Conservation (phyloP, 1,284 basidiomycete species). For the Trichosporon sp. region DNA sequence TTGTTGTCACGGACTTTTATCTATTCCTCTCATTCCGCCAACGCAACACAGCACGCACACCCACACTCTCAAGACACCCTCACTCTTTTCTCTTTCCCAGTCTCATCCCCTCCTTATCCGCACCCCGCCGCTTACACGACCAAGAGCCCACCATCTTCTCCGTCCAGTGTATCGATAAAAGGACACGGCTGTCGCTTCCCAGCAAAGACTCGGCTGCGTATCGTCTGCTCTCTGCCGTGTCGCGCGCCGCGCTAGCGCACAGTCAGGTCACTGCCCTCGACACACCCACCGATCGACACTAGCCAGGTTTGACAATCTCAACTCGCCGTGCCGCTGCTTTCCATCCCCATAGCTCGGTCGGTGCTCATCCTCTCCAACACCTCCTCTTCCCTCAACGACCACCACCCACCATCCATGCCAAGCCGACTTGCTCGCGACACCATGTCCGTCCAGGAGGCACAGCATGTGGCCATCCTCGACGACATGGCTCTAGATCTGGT, state of each 20-base stretch:
- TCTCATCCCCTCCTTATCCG: not conserved
- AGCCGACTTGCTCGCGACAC: not conserved
- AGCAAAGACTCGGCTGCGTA: not conserved
- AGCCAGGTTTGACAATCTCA: not conserved
- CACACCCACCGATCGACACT: not conserved
- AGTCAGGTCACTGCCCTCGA: not conserved
- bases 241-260: not conserved
- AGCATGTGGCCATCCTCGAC: conserved; percentile 5
- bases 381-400: not conserved
- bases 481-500: conserved; percentile 7
- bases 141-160: not conserved
- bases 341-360: not conserved
- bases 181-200: not conserved
- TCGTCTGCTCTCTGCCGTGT: not conserved
- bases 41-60: no score
- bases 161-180: not conserved
- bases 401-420: not conserved
- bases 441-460: conserved; percentile 4
- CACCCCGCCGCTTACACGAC: not conserved
- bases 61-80: no score
- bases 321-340: not conserved
- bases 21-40: not conserved
- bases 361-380: not conserved
- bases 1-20: not conserved
- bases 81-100: not conserved